phyloP scores from a whole-genome alignment of 1,284 basidiomycete genomes.

The Ganoderma boninense region DNA sequence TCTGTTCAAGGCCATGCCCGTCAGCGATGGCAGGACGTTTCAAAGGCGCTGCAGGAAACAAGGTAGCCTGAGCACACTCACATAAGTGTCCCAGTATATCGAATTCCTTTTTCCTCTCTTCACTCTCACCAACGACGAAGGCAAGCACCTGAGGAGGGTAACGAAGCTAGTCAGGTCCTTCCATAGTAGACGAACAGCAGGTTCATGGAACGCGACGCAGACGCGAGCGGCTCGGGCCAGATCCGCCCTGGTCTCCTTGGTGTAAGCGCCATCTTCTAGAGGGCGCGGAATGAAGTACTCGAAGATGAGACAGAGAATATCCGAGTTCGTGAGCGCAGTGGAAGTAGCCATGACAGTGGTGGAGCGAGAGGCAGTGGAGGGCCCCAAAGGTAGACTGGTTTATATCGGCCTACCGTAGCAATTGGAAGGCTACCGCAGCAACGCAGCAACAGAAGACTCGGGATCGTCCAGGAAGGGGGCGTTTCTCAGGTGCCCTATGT shows the following conservation, averaged over 20 bases:
- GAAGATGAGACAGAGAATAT: slow-evolving; percentile 1
- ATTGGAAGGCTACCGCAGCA: background rate
- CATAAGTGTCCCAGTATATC: background rate
- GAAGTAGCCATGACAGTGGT: background rate
- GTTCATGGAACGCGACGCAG: slow-evolving; percentile 4
- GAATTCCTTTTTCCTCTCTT: background rate
- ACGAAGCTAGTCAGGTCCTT: background rate
- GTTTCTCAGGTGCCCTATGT: too few species aligned
- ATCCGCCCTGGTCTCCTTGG: too few species aligned
- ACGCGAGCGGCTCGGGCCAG: slow-evolving; percentile 1
- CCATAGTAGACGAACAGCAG: background rate
- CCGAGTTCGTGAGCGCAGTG: background rate
- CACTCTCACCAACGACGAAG: background rate
- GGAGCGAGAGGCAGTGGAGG: background rate
- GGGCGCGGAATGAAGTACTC: background rate
- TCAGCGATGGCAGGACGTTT: background rate
- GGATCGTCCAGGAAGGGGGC: too few species aligned
- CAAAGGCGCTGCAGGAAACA: too few species aligned
- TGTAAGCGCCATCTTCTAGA: too few species aligned
- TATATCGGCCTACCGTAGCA: background rate
- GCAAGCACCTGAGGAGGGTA: background rate
- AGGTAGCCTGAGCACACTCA: background rate
- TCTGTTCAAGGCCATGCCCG: background rate
- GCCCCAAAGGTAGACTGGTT: background rate
- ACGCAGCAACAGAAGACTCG: too few species aligned